Evolutionary conservation across 176 grass and related monocot species (phyloP).

Genomic region (Microstegium vimineum): DNA sequence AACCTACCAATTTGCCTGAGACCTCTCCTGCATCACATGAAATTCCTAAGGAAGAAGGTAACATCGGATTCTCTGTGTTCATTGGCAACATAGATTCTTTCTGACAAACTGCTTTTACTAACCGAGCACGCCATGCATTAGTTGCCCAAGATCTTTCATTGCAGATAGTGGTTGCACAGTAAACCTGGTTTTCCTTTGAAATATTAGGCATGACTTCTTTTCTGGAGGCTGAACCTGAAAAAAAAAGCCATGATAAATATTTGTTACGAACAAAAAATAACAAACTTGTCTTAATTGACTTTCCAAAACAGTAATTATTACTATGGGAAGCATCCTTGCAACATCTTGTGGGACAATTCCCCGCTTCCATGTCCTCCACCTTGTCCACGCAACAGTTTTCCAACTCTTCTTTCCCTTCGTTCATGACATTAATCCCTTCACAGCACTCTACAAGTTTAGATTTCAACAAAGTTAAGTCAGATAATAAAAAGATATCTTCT

Average conservation of each 20-base stretch:
- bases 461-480: slow-evolving; percentile 23
- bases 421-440: slow-evolving; percentile 50
- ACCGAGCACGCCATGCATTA: slow-evolving; percentile 50
- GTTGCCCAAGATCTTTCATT: slow-evolving; percentile 35
- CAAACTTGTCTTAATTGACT: background rate
- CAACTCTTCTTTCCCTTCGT: slow-evolving; percentile 32
- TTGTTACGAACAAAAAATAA: background rate
- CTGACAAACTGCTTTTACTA: slow-evolving; percentile 36
- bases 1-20: slow-evolving; percentile 17
- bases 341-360: slow-evolving; percentile 27
- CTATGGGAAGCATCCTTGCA: slow-evolving; percentile 22
- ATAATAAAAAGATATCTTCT: background rate
- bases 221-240: slow-evolving; percentile 36
- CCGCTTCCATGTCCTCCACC: slow-evolving; percentile 27
- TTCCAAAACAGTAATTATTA: slow-evolving; percentile 27
- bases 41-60: slow-evolving; percentile 14
- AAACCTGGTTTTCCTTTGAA: slow-evolving; percentile 33
- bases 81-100: slow-evolving; percentile 24
- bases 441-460: slow-evolving; percentile 39
- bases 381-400: slow-evolving; percentile 32
- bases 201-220: slow-evolving; percentile 30
- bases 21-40: slow-evolving; percentile 16
- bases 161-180: slow-evolving; percentile 13
- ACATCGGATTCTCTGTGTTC: slow-evolving; percentile 15
- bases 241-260: slow-evolving; percentile 9